phyloP scores from a whole-genome alignment of 352 stramenopile species.

The Globisporangium uncinulatum region DNA sequence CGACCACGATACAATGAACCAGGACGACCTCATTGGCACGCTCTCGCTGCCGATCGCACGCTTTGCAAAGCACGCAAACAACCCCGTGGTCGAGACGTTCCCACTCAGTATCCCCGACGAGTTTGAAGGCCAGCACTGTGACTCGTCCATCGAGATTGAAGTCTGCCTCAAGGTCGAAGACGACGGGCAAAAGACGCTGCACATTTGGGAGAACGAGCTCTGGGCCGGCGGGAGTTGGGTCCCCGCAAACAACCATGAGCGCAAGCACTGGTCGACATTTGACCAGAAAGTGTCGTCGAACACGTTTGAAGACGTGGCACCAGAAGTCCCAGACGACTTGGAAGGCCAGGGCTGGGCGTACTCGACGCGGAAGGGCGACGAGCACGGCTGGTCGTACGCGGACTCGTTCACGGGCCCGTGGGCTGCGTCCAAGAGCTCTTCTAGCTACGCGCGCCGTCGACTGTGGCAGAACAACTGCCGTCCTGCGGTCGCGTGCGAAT shows the following conservation, averaged over 20 bases:
- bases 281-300: slow-evolving; percentile 53
- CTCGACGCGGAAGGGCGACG: slow-evolving; percentile 54
- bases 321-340: slow-evolving; percentile 38
- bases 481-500: slow-evolving; percentile 40
- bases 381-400: slow-evolving; percentile 69
- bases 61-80: slow-evolving; percentile 44
- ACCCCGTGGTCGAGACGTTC: slow-evolving; percentile 43
- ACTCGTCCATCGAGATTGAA: slow-evolving; percentile 34
- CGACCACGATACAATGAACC: slow-evolving; percentile 65
- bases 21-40: slow-evolving; percentile 54
- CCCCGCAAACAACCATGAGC: slow-evolving; percentile 43
- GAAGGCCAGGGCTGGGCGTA: slow-evolving; percentile 62
- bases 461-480: slow-evolving; percentile 73
- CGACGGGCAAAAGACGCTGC: slow-evolving; percentile 45
- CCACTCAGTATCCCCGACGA: slow-evolving; percentile 36
- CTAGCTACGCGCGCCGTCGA: slow-evolving; percentile 45
- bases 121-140: slow-evolving; percentile 24
- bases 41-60: slow-evolving; percentile 41
- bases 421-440: slow-evolving; percentile 18
- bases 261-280: slow-evolving; percentile 49
- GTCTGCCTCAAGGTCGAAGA: slow-evolving; percentile 47
- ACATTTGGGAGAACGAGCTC: slow-evolving; percentile 66
- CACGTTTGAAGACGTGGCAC: slow-evolving; percentile 62
- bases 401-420: slow-evolving; percentile 60
- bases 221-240: slow-evolving; percentile 40